phyloP scores from a whole-genome alignment of 2,329 filamentous ascomycete species.

The Drechslerella stenobrocha region DNA sequence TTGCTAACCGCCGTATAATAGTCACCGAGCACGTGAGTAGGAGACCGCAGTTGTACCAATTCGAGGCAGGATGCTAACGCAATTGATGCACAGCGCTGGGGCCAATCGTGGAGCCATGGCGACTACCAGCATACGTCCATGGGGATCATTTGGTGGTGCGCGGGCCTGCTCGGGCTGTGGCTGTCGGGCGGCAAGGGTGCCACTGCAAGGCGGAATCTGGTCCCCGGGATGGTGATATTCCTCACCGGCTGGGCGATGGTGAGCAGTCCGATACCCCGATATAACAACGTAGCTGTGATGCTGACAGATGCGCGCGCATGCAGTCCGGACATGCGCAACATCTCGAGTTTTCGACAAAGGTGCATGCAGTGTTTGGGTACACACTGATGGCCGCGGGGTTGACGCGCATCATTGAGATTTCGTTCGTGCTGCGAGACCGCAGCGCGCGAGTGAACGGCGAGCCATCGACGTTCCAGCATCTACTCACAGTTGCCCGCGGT shows the following conservation, averaged over 20 bases:
- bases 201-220: slow-evolving; percentile 84
- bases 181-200: slow-evolving; percentile 81
- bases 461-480: slow-evolving; percentile 72
- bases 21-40: slow-evolving; percentile 73
- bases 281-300: too few relatives aligned
- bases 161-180: slow-evolving; percentile 89
- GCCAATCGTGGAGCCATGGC: slow-evolving; percentile 81
- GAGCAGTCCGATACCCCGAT: not conserved
- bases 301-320: not conserved
- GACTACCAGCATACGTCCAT: slow-evolving; percentile 98
- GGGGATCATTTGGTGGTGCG: slow-evolving; percentile 99
- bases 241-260: slow-evolving; percentile 92
- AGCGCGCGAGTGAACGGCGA: slow-evolving; percentile 69
- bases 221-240: slow-evolving; percentile 86
- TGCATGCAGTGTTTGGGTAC: slow-evolving; percentile 89
- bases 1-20: slow-evolving; percentile 14
- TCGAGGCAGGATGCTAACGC: not conserved
- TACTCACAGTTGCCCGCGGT: too few relatives aligned
- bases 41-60: not conserved
- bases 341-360: slow-evolving; percentile 79
- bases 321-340: slow-evolving; percentile 79
- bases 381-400: slow-evolving; percentile 88
- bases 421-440: slow-evolving; percentile 79
- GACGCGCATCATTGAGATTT: slow-evolving; percentile 84
- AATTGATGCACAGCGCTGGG: slow-evolving; percentile 67